Base-by-base conservation (phyloP, 352 stramenopile genomes). In the Peronosclerospora sorghi region DNA sequence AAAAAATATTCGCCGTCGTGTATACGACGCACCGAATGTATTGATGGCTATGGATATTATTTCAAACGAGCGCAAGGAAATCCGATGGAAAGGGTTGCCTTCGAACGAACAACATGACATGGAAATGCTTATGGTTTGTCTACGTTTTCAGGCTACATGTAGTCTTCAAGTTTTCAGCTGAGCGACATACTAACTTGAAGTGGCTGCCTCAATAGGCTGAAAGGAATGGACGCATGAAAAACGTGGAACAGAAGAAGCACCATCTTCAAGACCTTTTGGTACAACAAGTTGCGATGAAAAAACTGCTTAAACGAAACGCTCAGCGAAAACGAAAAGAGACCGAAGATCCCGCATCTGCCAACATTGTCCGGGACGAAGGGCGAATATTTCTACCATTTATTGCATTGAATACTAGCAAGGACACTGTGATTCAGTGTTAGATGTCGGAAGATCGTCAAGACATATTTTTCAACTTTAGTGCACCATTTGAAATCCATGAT, bases 21-120 rank as follows among this genome's bases (percentile, higher is more conserved):
- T 98, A 5, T 98, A 98, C 48, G 95, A 98, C 50, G 94, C 93
- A 21, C 63, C 98, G 10, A 98, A 98, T 57, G 95, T 98, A 12
- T 62, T 98, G 18, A 97, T 97, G 88, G 95, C 95, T 8, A 97
- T 98, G 88, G 93, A 98, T 36, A 98, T 98, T 40, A 98, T 98
- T 42, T 89, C 77, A 20, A 98, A 98, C 61, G 91, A 98, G 45
- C 94, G 95, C 17, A 96, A 96, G 51, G 79, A 95, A 43, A 96
- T 90, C 51, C 66, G 68, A 28, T 95, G 75, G 78, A 90, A 77
- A 56, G 83, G 73, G 5, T 62, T 92, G 26, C 76, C 74, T 13
- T 80, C 71, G 27, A 89, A 83, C 60, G 48, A 84, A 19, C 68
- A 92, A 41, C 73, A 95, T 32, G 82, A 97, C 43, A 69, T 93